A percentile compares a stretch with the other conserved stretches of the same genome.
phyloP scores from a whole-genome alignment of 176 grass and related monocot genomes.

The Zea mays region Zm-B73-REFERENCE-NAM-5.0 NC_050097.1:218585501-218586000 shows the following conservation, averaged over 20 bases:
- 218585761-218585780: conserved; percentile 57
- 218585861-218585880: conserved; percentile 87
- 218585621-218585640: conserved; percentile 94
- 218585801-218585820: conserved; percentile 91
- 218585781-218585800: conserved; percentile 74
- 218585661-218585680: background rate
- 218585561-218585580: conserved; percentile 93
- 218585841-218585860: conserved; percentile 84
- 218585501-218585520: conserved; percentile 58
- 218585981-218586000: background rate
- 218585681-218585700: conserved; percentile 6
- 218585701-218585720: conserved; percentile 38
- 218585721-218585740: conserved; percentile 34
- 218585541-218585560: conserved; percentile 46
- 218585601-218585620: conserved; percentile 92
- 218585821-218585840: conserved; percentile 67
- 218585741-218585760: conserved; percentile 69
- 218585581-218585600: conserved; percentile 93
- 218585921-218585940: conserved; percentile 76
- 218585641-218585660: conserved; percentile 51
- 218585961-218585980: conserved; percentile 33
- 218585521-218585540: conserved; percentile 69
- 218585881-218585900: conserved; percentile 79
- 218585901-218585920: conserved; percentile 60
- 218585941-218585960: conserved; percentile 54